Evolutionary conservation across 1,284 basidiomycete species (phyloP).

Genomic region (Afroboletus lepidellus): DNA sequence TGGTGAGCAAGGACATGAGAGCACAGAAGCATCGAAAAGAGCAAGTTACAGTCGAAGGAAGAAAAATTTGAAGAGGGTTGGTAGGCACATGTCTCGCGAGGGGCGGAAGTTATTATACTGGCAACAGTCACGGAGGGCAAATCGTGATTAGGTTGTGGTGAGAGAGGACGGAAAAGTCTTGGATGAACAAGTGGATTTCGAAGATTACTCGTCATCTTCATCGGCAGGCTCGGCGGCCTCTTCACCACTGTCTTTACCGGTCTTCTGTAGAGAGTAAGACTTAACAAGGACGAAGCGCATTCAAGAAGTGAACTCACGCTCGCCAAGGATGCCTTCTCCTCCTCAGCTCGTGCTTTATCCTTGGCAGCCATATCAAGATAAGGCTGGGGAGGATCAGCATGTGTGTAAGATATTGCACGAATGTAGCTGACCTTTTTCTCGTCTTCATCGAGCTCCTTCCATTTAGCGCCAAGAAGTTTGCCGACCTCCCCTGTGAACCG

Average conservation of each 20-base stretch:
- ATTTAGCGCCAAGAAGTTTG: constrained; percentile 85
- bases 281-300: neutral
- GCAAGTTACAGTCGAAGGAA: constrained; percentile 23
- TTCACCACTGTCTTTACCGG: constrained; percentile 48
- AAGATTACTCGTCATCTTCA: constrained; percentile 49
- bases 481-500: constrained; percentile 68
- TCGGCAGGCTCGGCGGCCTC: constrained; percentile 45
- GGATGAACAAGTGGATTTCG: constrained; percentile 8
- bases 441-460: constrained; percentile 82
- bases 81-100: constrained; percentile 32
- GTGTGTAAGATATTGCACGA: neutral
- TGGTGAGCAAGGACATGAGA: constrained; percentile 26
- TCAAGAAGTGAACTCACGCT: constrained; percentile 45
- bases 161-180: constrained; percentile 11
- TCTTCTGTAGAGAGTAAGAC: constrained; percentile 18
- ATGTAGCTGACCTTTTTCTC: constrained; percentile 74
- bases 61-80: constrained; percentile 17
- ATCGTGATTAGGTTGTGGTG: constrained; percentile 22
- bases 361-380: constrained; percentile 84
- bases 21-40: constrained; percentile 19
- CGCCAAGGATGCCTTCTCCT: constrained; percentile 77
- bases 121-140: constrained; percentile 7
- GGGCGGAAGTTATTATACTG: constrained; percentile 24
- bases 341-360: constrained; percentile 84
- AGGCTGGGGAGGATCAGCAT: constrained; percentile 58